Evolutionary conservation across 108 stramenopile genomes (phyloP).

Genomic region (Pseudonitzschia multiseries): DNA sequence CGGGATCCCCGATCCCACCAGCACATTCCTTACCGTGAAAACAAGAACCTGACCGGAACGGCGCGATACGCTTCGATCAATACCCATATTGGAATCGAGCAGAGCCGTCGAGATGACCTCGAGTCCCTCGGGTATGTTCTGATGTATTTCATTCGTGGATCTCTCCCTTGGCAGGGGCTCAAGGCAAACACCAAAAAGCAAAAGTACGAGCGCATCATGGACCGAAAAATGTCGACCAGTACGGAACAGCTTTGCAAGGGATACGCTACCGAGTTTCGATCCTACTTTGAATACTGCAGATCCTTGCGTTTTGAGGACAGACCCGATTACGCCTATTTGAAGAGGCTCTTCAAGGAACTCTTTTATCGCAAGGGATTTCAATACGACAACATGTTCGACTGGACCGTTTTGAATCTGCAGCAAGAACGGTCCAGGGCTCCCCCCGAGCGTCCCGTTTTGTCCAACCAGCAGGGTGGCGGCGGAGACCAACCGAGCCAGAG

Average conservation of each 20-base stretch:
- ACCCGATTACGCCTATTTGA: constrained; percentile 99
- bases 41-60: constrained; percentile 99
- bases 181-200: constrained; percentile 99
- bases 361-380: constrained; percentile 98
- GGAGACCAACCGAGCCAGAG: constrained; percentile 13
- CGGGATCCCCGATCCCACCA: constrained; percentile 98
- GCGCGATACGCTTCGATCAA: constrained; percentile 99
- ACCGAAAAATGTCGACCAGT: constrained; percentile 98
- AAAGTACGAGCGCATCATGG: constrained; percentile 99
- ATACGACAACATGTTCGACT: constrained; percentile 99
- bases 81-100: constrained; percentile 98
- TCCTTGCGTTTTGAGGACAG: constrained; percentile 98
- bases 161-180: constrained; percentile 99
- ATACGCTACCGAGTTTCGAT: constrained; percentile 98
- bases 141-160: constrained; percentile 99
- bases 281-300: constrained; percentile 99
- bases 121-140: constrained; percentile 99
- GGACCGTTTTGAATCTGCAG: constrained; percentile 96
- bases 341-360: constrained; percentile 95
- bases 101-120: constrained; percentile 96
- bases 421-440: constrained; percentile 84
- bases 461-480: background rate
- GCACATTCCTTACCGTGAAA: constrained; percentile 99
- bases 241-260: constrained; percentile 99
- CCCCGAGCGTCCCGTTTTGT: constrained; percentile 58